Conservation (phyloP, 2,329 filamentous ascomycete species). For the Hypomyces rosellus region DNA sequence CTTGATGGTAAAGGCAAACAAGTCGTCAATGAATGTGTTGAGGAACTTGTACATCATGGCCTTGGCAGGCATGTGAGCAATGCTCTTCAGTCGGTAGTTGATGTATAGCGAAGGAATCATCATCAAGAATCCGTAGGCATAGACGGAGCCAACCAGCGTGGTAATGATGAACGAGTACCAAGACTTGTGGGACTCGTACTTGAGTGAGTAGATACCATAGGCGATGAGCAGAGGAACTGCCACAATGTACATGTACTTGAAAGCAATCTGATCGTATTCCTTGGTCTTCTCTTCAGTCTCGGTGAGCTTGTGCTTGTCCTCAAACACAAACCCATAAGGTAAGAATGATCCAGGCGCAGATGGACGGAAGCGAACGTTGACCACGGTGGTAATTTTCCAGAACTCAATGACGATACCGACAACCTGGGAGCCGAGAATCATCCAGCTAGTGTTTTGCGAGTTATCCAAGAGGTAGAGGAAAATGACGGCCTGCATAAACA, state of each 20-base stretch:
- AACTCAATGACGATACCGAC: constrained; percentile 64
- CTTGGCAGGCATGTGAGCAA: constrained; percentile 94
- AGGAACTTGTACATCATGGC: constrained; percentile 98
- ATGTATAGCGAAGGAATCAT: constrained; percentile 98
- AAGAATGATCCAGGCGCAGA: constrained; percentile 62
- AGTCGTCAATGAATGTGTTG: constrained; percentile 97
- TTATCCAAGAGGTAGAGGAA: constrained; percentile 97
- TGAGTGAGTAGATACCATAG: constrained; percentile 83
- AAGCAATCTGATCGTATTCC: constrained; percentile 96
- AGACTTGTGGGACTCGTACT: constrained; percentile 93
- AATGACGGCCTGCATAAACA: constrained; percentile 94
- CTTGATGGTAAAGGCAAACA: constrained; percentile 99
- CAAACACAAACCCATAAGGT: constrained; percentile 76
- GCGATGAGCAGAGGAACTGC: constrained; percentile 84
- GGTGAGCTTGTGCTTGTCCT: constrained; percentile 93
- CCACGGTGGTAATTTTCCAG: constrained; percentile 96
- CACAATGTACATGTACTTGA: constrained; percentile 91
- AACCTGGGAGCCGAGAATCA: constrained; percentile 92
- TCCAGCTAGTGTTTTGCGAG: constrained; percentile 96
- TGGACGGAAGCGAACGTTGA: constrained; percentile 75
- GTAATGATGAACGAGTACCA: constrained; percentile 97
- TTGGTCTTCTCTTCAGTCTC: constrained; percentile 97
- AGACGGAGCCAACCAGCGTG: constrained; percentile 90
- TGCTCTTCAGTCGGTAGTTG: constrained; percentile 94
- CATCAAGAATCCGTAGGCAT: constrained; percentile 98